Evolutionary conservation across 176 grass and related monocot species (phyloP).

Genomic region (Eragrostis nindensis): DNA sequence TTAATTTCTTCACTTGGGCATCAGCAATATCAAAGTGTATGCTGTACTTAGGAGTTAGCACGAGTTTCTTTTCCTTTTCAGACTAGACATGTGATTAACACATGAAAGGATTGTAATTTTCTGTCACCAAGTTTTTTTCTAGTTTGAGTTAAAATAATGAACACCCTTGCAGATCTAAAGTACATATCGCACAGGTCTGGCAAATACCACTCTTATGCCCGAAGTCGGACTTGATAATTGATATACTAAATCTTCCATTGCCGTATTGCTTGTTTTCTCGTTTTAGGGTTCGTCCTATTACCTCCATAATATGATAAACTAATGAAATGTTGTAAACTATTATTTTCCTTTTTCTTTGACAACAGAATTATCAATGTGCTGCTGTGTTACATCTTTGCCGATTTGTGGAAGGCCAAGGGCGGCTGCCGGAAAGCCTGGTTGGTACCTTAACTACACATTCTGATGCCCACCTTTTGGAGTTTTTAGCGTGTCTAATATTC

Average conservation of each 20-base stretch:
- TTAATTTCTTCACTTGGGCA: background rate
- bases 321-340: background rate
- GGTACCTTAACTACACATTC: background rate
- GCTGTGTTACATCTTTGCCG: conserved; percentile 71
- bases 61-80: too few species aligned
- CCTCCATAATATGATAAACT: background rate
- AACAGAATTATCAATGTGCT: conserved; percentile 60
- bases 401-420: conserved; percentile 58
- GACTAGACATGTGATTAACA: background rate
- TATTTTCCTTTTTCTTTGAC: conserved; percentile 22
- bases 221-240: background rate
- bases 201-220: background rate
- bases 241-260: background rate
- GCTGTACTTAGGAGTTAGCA: too few species aligned
- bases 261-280: background rate
- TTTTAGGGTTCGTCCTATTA: background rate
- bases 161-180: background rate
- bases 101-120: background rate
- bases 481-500: background rate
- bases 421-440: conserved; percentile 57
- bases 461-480: background rate
- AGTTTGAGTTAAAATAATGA: background rate
- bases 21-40: background rate
- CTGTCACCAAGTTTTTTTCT: background rate
- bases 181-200: too few species aligned